These are phyloP conservation scores for Xylariaceae sp. DNA, from an alignment of 2,329 filamentous ascomycete species.

Conservation along the genomic window DNA sequence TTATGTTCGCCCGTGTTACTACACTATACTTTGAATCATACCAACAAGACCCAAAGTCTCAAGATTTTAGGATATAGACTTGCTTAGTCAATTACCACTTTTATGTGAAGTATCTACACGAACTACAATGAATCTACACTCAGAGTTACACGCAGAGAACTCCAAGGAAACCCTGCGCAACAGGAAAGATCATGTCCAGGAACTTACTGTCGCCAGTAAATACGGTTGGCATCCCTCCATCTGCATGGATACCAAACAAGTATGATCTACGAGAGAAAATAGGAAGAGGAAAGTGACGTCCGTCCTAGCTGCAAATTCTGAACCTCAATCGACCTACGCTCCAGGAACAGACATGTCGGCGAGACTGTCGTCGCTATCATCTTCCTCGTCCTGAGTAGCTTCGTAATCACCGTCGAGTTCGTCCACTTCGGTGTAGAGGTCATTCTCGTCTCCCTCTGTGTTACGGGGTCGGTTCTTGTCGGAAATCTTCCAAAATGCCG, in stretches of 20 bases:
- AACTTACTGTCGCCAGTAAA: not conserved
- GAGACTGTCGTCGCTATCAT: not conserved
- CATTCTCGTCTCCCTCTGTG: not conserved
- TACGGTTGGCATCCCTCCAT: not conserved
- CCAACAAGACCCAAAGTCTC: not conserved
- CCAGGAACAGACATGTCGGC: not conserved
- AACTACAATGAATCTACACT: not conserved
- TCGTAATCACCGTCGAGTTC: slow-evolving; percentile 10
- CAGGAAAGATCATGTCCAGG: not conserved
- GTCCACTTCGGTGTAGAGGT: slow-evolving; percentile 11
- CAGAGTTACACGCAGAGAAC: not conserved
- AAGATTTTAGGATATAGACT: not conserved
- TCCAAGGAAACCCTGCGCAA: not conserved
- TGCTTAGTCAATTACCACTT: not conserved
- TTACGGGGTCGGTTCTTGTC: slow-evolving; percentile 47
- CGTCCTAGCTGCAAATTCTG: not conserved
- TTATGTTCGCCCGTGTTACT: no score
- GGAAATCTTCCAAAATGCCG: slow-evolving; percentile 78
- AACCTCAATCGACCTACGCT: slow-evolving; percentile 1
- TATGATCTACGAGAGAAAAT: not conserved
- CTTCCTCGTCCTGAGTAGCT: not conserved
- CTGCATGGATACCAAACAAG: not conserved
- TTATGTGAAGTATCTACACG: not conserved
- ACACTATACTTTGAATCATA: not conserved
- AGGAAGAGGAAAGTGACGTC: not conserved